Conservation (phyloP, 2,329 filamentous ascomycete species). For the Alternaria rosae region DNA sequence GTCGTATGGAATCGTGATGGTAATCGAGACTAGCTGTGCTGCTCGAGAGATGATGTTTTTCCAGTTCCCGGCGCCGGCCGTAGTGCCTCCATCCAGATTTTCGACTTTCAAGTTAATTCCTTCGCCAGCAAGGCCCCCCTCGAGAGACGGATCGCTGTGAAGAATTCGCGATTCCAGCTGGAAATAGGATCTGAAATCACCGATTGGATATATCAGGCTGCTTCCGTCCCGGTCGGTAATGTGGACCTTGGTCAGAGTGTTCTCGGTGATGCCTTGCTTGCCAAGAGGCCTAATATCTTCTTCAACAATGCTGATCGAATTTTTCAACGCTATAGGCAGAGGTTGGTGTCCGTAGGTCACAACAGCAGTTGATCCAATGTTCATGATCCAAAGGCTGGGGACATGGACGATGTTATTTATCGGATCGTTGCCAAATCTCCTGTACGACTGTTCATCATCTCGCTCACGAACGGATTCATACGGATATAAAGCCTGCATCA, state of each 20-base stretch:
- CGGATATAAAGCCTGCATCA: slow-evolving; percentile 45
- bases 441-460: slow-evolving; percentile 42
- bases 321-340: slow-evolving; percentile 31
- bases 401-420: slow-evolving; percentile 34
- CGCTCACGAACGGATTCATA: slow-evolving; percentile 40
- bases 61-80: slow-evolving; percentile 31
- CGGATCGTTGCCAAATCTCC: slow-evolving; percentile 27
- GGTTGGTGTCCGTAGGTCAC: slow-evolving; percentile 39
- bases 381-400: slow-evolving; percentile 42
- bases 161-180: slow-evolving; percentile 39
- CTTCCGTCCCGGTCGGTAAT: slow-evolving; percentile 32
- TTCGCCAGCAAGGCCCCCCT: neutral
- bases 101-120: slow-evolving; percentile 19
- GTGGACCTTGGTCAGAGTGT: slow-evolving; percentile 23
- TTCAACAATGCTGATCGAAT: slow-evolving; percentile 33
- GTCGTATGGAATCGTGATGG: slow-evolving; percentile 20
- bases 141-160: slow-evolving; percentile 21
- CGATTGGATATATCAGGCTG: slow-evolving; percentile 27
- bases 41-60: slow-evolving; percentile 20
- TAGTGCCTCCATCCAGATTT: slow-evolving; percentile 2
- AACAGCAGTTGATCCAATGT: slow-evolving; percentile 32
- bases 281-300: slow-evolving; percentile 28
- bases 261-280: neutral
- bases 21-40: slow-evolving; percentile 29
- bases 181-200: slow-evolving; percentile 39